Base-by-base conservation (phyloP, 1,139 yeast species). In the Kurtzmaniella quercitrusa region DNA sequence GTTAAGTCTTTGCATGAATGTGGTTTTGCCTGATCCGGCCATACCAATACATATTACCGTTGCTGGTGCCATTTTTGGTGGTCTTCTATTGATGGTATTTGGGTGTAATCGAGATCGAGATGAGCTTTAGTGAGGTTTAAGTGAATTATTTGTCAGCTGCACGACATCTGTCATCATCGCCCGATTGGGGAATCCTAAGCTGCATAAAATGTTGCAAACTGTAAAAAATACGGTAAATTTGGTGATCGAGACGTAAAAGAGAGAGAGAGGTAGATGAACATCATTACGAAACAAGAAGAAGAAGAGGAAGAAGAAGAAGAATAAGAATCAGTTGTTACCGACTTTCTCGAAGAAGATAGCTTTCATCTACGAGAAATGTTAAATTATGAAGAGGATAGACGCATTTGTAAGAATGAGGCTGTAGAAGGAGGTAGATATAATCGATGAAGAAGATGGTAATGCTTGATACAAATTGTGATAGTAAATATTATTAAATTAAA, bases 21-120 rank as follows among this genome's bases (percentile, higher is more conserved):
- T 94, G 68, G 99, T 93, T 66, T 94, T 94, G 56, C 99, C 98
- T 43, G 95, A 83, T 37, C 96, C 96, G 56, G 97, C 97, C 97
- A 90, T 90, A 50, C 98, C 97, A 50, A 91, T 88, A 65, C 96
- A 88, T 34, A 90, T 71, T 34, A 90, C 70, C 3, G 89, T 84
- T 25, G 84, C 75, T 36, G 88, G 81, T 40, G 79, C 67, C 82
- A 75, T 79, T 16, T 33, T 53, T 6, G 38, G 19, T 19, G 7
- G 25, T 23, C 10, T 23, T 23, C 7, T 23, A 23, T 8, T 8
- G 25, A 23, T 23, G 10, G 9, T 23, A 8, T 23, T 7, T 8
- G 23, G 4, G 23, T 21, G 23, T 21, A 21, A n/a, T 21, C 23
- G 8, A 4, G 5, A 27, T 27, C 31, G 31, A 27, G 31, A 27